These are phyloP conservation scores for Phytophthora crassamura DNA, from an alignment of 352 stramenopile species.

Conservation along the genomic window DNA sequence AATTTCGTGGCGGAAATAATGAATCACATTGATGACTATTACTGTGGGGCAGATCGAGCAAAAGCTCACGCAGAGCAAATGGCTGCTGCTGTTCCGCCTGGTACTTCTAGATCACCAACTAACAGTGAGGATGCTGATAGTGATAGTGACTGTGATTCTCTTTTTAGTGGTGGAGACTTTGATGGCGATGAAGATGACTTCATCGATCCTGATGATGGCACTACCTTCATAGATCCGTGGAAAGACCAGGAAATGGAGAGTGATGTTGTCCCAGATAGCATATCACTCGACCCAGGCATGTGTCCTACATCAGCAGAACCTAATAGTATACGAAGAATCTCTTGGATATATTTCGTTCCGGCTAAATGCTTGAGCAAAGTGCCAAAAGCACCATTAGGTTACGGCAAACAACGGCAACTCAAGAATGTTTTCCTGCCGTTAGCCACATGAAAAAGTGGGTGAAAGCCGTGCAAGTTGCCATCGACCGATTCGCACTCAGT, in stretches of 20 bases:
- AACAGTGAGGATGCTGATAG: no score
- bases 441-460: background rate
- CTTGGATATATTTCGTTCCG: background rate
- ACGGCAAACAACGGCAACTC: background rate
- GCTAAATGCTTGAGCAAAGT: background rate
- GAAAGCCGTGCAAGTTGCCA: background rate
- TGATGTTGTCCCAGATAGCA: background rate
- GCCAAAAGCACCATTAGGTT: background rate
- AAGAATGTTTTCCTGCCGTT: background rate
- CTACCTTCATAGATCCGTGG: no score
- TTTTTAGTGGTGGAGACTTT: no score
- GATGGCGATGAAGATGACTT: no score
- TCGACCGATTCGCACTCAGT: no score
- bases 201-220: no score
- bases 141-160: no score
- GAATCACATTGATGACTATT: slow-evolving; percentile 8
- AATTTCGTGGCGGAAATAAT: background rate
- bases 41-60: slow-evolving; percentile 5
- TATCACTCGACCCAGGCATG: background rate
- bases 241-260: no score
- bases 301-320: background rate
- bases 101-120: no score
- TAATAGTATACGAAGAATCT: background rate
- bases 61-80: no score
- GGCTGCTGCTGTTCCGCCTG: no score